These are phyloP conservation scores for Cryptosporidium felis DNA, from an alignment of 169 alveolate genomes.

Conservation along the genomic window DNA sequence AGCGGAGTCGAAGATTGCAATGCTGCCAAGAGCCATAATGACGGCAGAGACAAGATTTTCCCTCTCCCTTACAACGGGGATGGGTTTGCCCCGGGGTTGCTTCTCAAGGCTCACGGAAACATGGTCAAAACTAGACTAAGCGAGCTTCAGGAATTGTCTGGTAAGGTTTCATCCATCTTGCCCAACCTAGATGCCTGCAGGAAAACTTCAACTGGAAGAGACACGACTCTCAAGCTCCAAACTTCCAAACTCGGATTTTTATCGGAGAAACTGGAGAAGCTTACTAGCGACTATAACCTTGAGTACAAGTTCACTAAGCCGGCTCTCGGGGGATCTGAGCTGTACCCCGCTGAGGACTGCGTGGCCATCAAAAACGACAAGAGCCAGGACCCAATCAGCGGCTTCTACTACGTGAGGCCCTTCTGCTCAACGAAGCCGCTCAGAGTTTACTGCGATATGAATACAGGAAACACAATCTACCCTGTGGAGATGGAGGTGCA, in stretches of 20 bases:
- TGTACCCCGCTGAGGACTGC: constrained; percentile 64
- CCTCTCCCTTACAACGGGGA: constrained; percentile 62
- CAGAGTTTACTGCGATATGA: constrained; percentile 67
- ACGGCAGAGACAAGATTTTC: constrained; percentile 63
- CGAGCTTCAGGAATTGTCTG: constrained; percentile 59
- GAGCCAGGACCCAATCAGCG: constrained; percentile 22
- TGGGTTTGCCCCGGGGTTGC: constrained; percentile 50
- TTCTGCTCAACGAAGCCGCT: constrained; percentile 63
- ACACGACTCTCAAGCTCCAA: constrained; percentile 32
- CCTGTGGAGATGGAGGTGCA: constrained; percentile 42
- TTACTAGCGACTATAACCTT: constrained; percentile 19
- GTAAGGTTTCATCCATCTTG: constrained; percentile 24
- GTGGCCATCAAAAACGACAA: constrained; percentile 55
- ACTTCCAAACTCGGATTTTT: constrained; percentile 58
- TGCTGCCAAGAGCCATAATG: constrained; percentile 5
- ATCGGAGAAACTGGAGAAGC: constrained; percentile 46
- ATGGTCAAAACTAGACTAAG: constrained; percentile 24
- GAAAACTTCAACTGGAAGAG: constrained; percentile 60
- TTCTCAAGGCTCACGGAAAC: constrained; percentile 45
- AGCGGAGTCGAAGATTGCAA: constrained; percentile 55
- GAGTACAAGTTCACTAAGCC: constrained; percentile 66
- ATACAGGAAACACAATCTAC: constrained; percentile 65
- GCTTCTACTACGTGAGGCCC: constrained; percentile 60
- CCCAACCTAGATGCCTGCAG: constrained; percentile 64
- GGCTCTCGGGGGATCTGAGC: constrained; percentile 32